phyloP scores from a whole-genome alignment of 2,329 filamentous ascomycete species.

The Epichloe uncinata region DNA sequence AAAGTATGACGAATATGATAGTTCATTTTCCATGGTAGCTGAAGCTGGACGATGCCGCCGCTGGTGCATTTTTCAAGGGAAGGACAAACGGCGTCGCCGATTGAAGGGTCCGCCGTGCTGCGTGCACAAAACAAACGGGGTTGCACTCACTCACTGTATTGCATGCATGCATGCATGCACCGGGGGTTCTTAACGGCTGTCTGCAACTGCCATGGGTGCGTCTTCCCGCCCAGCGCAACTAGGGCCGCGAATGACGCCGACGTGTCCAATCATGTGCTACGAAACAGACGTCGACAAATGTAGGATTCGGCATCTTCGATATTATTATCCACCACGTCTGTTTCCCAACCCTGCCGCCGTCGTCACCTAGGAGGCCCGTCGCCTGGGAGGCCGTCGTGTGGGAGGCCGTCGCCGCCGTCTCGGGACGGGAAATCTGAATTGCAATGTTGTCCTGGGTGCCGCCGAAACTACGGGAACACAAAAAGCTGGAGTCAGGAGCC shows the following conservation, averaged over 20 bases:
- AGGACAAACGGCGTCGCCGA: neutral
- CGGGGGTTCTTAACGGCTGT: no score
- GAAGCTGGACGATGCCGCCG: neutral
- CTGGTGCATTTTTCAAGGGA: neutral
- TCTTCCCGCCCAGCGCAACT: neutral
- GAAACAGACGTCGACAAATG: neutral
- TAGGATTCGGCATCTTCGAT: neutral
- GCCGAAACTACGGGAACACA: neutral
- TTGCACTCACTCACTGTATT: no score
- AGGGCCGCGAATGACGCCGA: neutral
- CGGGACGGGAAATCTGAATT: neutral
- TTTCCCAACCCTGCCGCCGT: neutral
- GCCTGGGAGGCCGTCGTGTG: neutral
- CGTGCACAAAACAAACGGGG: neutral
- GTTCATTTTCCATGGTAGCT: neutral
- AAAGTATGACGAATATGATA: neutral
- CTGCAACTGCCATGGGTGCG: neutral
- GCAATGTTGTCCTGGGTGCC: neutral
- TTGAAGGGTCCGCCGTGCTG: neutral
- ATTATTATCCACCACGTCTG: no score
- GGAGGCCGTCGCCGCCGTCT: neutral
- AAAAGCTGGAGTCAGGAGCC: neutral
- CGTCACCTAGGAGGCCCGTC: neutral
- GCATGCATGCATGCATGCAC: no score
- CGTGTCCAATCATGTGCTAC: neutral